phyloP scores from a whole-genome alignment of 345 rosid species.

The Eucalyptus virginea region DNA sequence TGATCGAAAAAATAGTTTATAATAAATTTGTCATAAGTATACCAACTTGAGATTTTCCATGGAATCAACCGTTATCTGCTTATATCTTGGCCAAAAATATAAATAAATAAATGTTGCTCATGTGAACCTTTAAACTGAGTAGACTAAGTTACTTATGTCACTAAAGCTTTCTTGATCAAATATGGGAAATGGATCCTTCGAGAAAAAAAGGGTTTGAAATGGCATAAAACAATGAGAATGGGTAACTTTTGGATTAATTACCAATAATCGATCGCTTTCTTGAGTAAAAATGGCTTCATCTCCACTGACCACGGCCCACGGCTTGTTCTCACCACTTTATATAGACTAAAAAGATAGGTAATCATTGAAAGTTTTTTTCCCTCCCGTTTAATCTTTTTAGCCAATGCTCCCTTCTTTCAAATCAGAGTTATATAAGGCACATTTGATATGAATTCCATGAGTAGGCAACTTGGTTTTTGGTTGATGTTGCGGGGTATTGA shows the following conservation, averaged over 20 bases:
- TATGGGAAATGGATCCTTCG: not conserved
- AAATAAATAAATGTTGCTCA: not conserved
- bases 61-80: not conserved
- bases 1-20: accelerated
- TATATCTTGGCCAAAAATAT: not conserved
- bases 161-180: not conserved
- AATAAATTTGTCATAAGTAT: too few relatives aligned
- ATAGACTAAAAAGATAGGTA: not conserved
- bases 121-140: too few relatives aligned
- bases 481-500: not conserved
- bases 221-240: not conserved
- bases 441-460: not conserved
- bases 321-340: not conserved
- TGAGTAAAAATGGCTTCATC: not conserved
- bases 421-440: not conserved
- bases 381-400: not conserved
- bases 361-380: not conserved
- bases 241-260: not conserved
- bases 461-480: not conserved
- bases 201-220: not conserved
- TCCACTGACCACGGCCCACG: not conserved
- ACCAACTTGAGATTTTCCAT: accelerated
- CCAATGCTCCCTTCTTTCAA: not conserved
- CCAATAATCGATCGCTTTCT: not conserved
- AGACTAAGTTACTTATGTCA: not conserved